Evolutionary conservation across 192 early-diverging fungal species (phyloP).

Genomic region (Entomortierella chlamydospora): DNA sequence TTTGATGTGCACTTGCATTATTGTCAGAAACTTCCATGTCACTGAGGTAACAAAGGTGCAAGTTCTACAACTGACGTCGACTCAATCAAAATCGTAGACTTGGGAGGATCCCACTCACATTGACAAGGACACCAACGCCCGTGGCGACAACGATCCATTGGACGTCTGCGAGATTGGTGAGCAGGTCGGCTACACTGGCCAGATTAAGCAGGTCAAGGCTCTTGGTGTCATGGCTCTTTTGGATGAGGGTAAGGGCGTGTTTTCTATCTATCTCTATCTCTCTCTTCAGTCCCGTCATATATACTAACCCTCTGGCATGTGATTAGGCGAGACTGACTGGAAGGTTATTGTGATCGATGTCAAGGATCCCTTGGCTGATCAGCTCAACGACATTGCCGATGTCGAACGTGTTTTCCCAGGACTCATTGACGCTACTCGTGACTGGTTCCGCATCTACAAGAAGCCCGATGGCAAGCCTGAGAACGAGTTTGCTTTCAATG

Average conservation of each 20-base stretch:
- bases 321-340: conserved; percentile 97
- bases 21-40: background rate
- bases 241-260: conserved; percentile 80
- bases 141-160: conserved; percentile 97
- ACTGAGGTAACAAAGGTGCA: no score
- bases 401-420: conserved; percentile 97
- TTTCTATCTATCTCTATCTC: background rate
- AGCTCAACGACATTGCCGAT: conserved; percentile 98
- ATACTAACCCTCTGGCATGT: no score
- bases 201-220: conserved; percentile 99
- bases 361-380: conserved; percentile 95
- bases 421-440: conserved; percentile 93
- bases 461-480: conserved; percentile 99
- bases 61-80: background rate
- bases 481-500: conserved; percentile 98
- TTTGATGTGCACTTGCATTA: no score
- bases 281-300: background rate
- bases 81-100: conserved; percentile 63
- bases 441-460: conserved; percentile 99
- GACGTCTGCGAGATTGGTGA: conserved; percentile 99
- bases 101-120: conserved; percentile 96
- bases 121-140: conserved; percentile 93
- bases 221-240: conserved; percentile 98
- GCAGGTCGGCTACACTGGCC: conserved; percentile 86
- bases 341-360: conserved; percentile 98